These are phyloP conservation scores for Colletotrichum cereale DNA, from an alignment of 2,329 filamentous ascomycete species.

Conservation along the genomic window DNA sequence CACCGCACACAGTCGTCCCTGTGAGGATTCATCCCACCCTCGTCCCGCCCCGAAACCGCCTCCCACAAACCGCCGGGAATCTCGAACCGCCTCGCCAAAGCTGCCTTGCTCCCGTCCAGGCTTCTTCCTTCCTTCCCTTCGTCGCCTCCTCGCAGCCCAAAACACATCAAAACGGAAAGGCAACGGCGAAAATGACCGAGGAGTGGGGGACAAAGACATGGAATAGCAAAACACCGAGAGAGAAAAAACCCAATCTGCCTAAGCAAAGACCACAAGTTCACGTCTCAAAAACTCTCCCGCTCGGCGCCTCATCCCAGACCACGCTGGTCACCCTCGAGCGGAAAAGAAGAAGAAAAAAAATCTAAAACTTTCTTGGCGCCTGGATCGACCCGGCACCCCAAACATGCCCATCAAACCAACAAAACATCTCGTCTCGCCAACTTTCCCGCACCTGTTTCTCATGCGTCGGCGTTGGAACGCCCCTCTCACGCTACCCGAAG, in stretches of 20 bases:
- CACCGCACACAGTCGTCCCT: not conserved
- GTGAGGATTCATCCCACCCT: not conserved
- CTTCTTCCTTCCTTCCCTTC: not conserved
- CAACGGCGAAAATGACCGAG: not conserved
- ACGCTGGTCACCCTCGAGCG: too few relatives aligned
- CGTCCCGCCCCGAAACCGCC: not conserved
- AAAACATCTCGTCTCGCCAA: not conserved
- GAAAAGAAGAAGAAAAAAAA: too few relatives aligned
- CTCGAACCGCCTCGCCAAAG: not conserved
- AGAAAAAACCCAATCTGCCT: not conserved
- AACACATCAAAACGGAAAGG: not conserved
- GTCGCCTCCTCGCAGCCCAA: not conserved
- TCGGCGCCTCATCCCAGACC: not conserved
- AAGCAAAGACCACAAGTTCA: constrained; percentile 22
- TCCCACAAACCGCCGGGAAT: not conserved
- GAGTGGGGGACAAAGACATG: not conserved
- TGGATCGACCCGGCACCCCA: not conserved
- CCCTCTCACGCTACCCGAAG: not conserved
- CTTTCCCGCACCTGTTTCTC: not conserved
- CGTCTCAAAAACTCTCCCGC: not conserved
- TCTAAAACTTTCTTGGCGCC: not conserved
- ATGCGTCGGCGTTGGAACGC: not conserved
- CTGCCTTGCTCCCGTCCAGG: not conserved
- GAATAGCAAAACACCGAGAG: not conserved
- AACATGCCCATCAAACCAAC: not conserved